Percentiles rank a stretch among this genome's conserved stretches.
phyloP scores from a whole-genome alignment of 176 grass and related monocot species.

The Tillandsia leiboldiana region DNA sequence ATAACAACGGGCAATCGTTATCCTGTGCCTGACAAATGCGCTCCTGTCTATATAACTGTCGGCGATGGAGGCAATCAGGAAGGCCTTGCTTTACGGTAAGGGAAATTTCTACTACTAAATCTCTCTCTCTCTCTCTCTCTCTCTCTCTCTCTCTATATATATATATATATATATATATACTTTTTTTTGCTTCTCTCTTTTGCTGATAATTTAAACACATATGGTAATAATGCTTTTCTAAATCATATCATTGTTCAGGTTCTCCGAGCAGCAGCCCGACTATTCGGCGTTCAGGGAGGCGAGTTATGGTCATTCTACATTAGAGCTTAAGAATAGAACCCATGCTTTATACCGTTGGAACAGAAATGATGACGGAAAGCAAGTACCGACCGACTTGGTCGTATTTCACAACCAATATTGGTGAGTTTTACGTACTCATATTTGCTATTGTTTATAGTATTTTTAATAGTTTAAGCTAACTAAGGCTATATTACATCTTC shows the following conservation, averaged over 20 bases:
- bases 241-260: conserved; percentile 29
- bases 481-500: neutral
- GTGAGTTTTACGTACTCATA: conserved; percentile 22
- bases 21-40: conserved; percentile 80
- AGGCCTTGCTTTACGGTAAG: conserved; percentile 75
- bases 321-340: conserved; percentile 82
- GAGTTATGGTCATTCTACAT: conserved; percentile 77
- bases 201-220: neutral
- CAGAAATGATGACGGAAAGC: conserved; percentile 86
- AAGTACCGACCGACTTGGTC: conserved; percentile 52
- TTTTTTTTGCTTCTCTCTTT: neutral
- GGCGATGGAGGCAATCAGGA: conserved; percentile 97
- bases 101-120: neutral
- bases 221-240: conserved; percentile 1
- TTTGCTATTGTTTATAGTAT: neutral
- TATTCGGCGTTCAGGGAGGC: conserved; percentile 96
- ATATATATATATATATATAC: neutral
- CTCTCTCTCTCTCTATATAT: too few species aligned
- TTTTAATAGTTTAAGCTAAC: neutral
- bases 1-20: conserved; percentile 62
- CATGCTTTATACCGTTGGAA: conserved; percentile 87
- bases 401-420: conserved; percentile 83
- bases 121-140: neutral
- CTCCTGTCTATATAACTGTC: conserved; percentile 80
- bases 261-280: conserved; percentile 70